Conservation (phyloP, 2,329 filamentous ascomycete genomes). For the Fusarium sp. region DNA sequence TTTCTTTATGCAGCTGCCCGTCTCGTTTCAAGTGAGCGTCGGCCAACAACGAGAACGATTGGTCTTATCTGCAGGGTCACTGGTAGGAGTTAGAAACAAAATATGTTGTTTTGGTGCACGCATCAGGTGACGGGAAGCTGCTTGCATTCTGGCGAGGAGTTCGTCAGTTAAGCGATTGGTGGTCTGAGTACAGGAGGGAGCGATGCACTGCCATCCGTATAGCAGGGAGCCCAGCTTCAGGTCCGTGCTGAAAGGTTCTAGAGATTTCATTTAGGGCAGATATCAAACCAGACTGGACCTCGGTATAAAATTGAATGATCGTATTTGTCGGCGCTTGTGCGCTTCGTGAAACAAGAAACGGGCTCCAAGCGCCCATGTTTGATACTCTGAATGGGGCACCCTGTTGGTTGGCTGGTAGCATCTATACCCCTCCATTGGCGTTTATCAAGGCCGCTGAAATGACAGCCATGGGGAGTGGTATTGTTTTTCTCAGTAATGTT, state of each 20-base stretch:
- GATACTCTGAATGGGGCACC: slow-evolving; percentile 24
- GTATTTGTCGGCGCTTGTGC: slow-evolving; percentile 38
- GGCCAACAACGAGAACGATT: slow-evolving; percentile 12
- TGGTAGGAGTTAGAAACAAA: neutral
- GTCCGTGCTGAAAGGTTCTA: neutral
- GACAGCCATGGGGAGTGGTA: neutral
- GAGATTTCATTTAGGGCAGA: neutral
- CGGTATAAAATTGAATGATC: neutral
- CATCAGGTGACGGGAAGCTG: neutral
- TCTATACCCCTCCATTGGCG: slow-evolving; percentile 9
- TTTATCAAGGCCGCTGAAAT: slow-evolving; percentile 1
- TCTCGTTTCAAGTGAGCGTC: slow-evolving; percentile 24
- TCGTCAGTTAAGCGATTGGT: neutral
- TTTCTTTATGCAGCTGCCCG: slow-evolving; percentile 23
- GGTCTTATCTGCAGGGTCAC: neutral
- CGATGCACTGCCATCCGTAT: neutral
- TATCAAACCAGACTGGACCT: neutral
- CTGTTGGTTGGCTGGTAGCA: slow-evolving; percentile 34
- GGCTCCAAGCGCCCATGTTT: slow-evolving; percentile 36
- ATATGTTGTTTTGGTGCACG: neutral
- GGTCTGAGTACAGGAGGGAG: too few relatives aligned
- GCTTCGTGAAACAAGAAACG: slow-evolving; percentile 42
- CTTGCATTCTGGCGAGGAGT: neutral
- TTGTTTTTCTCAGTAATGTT: slow-evolving; percentile 27
- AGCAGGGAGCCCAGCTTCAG: neutral